phyloP scores from a whole-genome alignment of 2,329 filamentous ascomycete species.

The Albifimbria verrucaria region DNA sequence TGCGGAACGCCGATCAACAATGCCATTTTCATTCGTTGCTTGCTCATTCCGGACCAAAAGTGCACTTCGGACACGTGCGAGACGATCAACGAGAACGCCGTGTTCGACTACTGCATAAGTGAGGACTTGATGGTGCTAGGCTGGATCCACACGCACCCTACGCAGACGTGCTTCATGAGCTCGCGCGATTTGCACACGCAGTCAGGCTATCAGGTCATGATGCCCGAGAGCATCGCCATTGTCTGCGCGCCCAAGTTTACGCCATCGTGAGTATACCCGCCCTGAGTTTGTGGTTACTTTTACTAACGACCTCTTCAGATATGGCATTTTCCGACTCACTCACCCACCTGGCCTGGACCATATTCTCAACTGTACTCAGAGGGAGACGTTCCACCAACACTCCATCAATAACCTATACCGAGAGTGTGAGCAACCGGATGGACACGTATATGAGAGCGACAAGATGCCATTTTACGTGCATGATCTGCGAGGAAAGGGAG shows the following conservation, averaged over 20 bases:
- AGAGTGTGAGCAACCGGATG: constrained; percentile 61
- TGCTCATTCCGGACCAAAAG: constrained; percentile 88
- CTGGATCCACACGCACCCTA: constrained; percentile 98
- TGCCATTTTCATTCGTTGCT: constrained; percentile 82
- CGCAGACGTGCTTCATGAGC: constrained; percentile 97
- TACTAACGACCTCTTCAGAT: constrained; percentile 45
- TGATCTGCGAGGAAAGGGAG: constrained; percentile 40
- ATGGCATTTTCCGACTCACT: constrained; percentile 89
- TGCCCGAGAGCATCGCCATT: constrained; percentile 93
- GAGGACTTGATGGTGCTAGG: constrained; percentile 84
- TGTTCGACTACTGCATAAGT: constrained; percentile 86
- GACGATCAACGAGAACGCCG: constrained; percentile 77
- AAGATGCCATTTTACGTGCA: constrained; percentile 59
- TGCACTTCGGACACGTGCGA: constrained; percentile 93
- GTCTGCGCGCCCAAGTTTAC: constrained; percentile 84
- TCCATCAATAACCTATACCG: constrained; percentile 70
- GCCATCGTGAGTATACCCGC: constrained; percentile 58
- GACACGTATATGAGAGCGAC: constrained; percentile 67
- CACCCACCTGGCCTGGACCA: constrained; percentile 86
- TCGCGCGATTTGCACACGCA: constrained; percentile 92
- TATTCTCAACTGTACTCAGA: constrained; percentile 75
- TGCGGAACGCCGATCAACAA: constrained; percentile 90
- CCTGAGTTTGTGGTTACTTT: neutral
- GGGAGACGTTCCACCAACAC: constrained; percentile 80
- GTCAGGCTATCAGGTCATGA: constrained; percentile 91